Evolutionary conservation across 768 basidiomycete species (phyloP), one percentile per base, ranked within the genome.

Genomic region (Mycena kentingensis): DNA sequence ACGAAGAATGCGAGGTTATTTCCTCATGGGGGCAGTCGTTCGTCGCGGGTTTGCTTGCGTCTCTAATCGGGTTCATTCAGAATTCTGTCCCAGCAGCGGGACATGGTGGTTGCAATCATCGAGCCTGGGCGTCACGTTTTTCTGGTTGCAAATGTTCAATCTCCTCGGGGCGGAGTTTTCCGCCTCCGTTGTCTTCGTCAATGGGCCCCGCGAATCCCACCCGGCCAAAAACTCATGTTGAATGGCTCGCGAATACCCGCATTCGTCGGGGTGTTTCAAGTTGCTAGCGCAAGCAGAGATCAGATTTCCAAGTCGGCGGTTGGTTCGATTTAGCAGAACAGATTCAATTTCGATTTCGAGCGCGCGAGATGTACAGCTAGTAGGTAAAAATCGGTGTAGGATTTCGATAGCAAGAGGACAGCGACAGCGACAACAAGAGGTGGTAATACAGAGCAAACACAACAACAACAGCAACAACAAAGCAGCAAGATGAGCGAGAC

Each of bases 151-250:
- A 37, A 37, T 37, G 36, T 37, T 37, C 36, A 37, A 38, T 38
- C 41, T 42, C 41, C 41, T 42, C 41, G 41, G 41, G 22, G 41
- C 41, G 41, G 41, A 42, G 22, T 42, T 42, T 42, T 8, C 41
- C 41, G 41, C 6, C 26, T 26, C 22, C 41, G 21, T n/a, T 6
- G 22, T 26, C 41, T 24, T 42, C 41, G 41, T 42, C 41, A 24
- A 11, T 19, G 21, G 12, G 21, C 7, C 5, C 41, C 41, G 41
- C 26, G 22, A 42, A 26, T 26, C 41, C 22, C 18, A 10, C 36
- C 10, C 36, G 11, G 18, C 10, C 41, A 24, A 21, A 11, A 26
- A 42, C 11, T 25, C 22, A 19, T 42, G 22, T 19, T 24, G 41
- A 42, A 22, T 22, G 26, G 10, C 10, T 32, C 31, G 31, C 31